A percentile compares a stretch with the other conserved stretches of the same genome.
phyloP scores from a whole-genome alignment of 1,139 yeast species.

The Scheffersomyces stambukii region DNA sequence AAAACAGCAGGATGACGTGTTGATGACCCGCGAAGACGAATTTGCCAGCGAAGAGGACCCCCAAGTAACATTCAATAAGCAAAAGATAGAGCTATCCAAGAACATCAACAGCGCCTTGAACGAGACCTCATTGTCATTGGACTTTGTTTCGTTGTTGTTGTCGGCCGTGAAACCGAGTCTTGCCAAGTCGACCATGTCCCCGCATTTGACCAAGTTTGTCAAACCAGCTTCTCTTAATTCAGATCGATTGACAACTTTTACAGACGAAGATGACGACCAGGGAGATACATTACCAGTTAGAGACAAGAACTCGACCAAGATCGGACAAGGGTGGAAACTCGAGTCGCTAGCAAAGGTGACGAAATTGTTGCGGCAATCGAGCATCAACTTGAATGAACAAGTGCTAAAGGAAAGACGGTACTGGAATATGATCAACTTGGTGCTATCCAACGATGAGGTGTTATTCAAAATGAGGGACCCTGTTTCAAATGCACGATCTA shows the following conservation, averaged over 20 bases:
- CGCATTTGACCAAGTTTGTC: slow-evolving; percentile 71
- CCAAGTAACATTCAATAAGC: slow-evolving; percentile 49
- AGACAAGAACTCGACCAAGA: slow-evolving; percentile 29
- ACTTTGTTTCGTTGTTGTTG: slow-evolving; percentile 76
- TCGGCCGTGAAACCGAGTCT: slow-evolving; percentile 83
- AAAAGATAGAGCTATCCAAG: slow-evolving; percentile 53
- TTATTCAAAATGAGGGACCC: slow-evolving; percentile 65
- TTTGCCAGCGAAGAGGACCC: slow-evolving; percentile 13
- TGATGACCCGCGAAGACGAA: slow-evolving; percentile 3
- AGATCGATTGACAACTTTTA: slow-evolving; percentile 44
- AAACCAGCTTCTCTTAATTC: slow-evolving; percentile 80
- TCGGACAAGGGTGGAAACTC: slow-evolving; percentile 86
- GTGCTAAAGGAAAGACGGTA: slow-evolving; percentile 62
- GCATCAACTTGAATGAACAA: slow-evolving; percentile 49
- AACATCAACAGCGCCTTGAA: slow-evolving; percentile 69
- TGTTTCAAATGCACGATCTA: slow-evolving; percentile 39
- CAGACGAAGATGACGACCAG: slow-evolving; percentile 17
- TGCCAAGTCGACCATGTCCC: slow-evolving; percentile 85
- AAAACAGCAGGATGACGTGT: slow-evolving; percentile 4
- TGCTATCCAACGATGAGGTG: slow-evolving; percentile 60
- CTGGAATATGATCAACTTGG: slow-evolving; percentile 61
- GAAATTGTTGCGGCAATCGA: slow-evolving; percentile 47
- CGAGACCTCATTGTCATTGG: slow-evolving; percentile 84
- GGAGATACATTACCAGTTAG: slow-evolving; percentile 10
- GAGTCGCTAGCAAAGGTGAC: slow-evolving; percentile 62